Conservation (phyloP, 768 basidiomycete genomes). For the Cystofilobasidium bisporidii region DNA sequence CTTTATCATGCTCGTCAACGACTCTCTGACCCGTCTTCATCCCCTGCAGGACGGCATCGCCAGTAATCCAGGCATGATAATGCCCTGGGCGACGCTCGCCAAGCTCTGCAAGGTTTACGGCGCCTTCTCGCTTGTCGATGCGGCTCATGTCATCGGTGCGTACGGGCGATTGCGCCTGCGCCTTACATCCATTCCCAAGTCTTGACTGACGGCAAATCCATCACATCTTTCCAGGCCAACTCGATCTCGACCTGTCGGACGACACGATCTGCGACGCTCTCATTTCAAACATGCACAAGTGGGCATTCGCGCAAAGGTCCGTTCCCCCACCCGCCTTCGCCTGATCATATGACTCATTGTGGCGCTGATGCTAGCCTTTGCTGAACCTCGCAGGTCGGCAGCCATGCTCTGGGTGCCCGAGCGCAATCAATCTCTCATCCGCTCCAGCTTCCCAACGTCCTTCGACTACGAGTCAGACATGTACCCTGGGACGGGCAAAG, state of each 20-base stretch:
- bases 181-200: neutral
- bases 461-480: constrained; percentile 12
- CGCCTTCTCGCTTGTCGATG: constrained; percentile 63
- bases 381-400: neutral
- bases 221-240: constrained; percentile 5
- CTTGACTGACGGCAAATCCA: neutral
- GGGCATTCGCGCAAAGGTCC: too few relatives aligned
- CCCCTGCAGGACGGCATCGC: neutral
- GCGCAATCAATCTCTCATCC: constrained; percentile 14
- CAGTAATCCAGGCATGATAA: constrained; percentile 38
- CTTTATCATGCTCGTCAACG: too few relatives aligned
- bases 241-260: constrained; percentile 22
- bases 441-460: constrained; percentile 12
- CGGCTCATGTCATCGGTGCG: constrained; percentile 63
- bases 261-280: constrained; percentile 16
- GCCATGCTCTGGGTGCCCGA: constrained; percentile 26
- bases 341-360: too few relatives aligned
- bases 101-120: constrained; percentile 55
- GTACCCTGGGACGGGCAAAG: constrained; percentile 22
- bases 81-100: constrained; percentile 67
- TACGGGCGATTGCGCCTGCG: neutral
- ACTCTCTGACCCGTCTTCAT: neutral
- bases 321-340: too few relatives aligned
- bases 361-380: too few relatives aligned
- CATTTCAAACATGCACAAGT: constrained; percentile 25